phyloP scores from a whole-genome alignment of 2,329 filamentous ascomycete species.

The Talaromyces sp. region DNA sequence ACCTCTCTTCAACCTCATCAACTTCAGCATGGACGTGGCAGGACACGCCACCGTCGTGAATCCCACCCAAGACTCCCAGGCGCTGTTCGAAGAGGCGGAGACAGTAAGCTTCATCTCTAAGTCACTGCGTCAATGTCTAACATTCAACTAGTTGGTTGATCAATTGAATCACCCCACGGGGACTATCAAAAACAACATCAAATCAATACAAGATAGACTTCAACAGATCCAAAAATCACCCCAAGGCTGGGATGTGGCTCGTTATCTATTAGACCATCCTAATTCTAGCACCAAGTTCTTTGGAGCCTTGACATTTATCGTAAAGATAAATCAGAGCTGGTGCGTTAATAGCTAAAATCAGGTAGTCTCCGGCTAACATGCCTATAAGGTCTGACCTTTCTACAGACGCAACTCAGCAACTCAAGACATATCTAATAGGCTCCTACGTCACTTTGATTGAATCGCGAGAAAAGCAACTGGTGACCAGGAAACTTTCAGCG shows the following conservation, averaged over 20 bases:
- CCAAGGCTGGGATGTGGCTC: constrained; percentile 81
- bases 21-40: constrained; percentile 23
- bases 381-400: constrained; percentile 38
- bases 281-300: constrained; percentile 84
- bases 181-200: constrained; percentile 40
- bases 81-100: constrained; percentile 30
- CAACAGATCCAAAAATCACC: constrained; percentile 74
- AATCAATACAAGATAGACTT: constrained; percentile 67
- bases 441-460: constrained; percentile 43
- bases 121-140: not conserved
- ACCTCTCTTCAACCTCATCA: not conserved
- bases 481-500: constrained; percentile 48
- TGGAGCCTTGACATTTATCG: constrained; percentile 84
- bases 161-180: constrained; percentile 45
- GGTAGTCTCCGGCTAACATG: not conserved
- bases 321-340: constrained; percentile 93
- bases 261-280: constrained; percentile 65
- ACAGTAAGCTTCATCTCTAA: constrained; percentile 22
- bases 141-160: constrained; percentile 35
- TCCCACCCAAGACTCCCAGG: constrained; percentile 25
- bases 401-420: constrained; percentile 30
- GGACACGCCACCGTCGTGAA: constrained; percentile 26
- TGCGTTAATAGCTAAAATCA: constrained; percentile 35
- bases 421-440: constrained; percentile 42
- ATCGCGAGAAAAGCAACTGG: constrained; percentile 36